phyloP scores from a whole-genome alignment of 2,329 filamentous ascomycete species.

The Ophiocordyceps camponoti-rufipedis region DNA sequence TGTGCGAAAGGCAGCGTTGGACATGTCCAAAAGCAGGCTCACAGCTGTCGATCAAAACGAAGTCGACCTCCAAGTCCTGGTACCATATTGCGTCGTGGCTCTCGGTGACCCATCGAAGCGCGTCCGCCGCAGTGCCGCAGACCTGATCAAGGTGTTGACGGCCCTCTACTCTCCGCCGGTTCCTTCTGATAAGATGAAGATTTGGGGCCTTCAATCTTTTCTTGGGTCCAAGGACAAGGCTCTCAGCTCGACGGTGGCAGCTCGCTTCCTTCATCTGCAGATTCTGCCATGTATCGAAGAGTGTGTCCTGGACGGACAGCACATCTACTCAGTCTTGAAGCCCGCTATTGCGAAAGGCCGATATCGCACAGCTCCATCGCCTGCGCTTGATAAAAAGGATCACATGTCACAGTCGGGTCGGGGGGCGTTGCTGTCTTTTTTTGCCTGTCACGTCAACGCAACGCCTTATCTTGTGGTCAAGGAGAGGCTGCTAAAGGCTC shows the following conservation, averaged over 20 bases:
- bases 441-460: slow-evolving; percentile 52
- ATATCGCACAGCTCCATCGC: slow-evolving; percentile 13
- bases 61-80: slow-evolving; percentile 55
- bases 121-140: slow-evolving; percentile 58
- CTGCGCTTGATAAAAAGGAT: slow-evolving; percentile 29
- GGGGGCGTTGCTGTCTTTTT: slow-evolving; percentile 47
- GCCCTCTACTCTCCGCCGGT: slow-evolving; percentile 22
- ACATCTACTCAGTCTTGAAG: slow-evolving; percentile 46
- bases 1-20: slow-evolving; percentile 50
- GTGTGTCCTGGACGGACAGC: slow-evolving; percentile 59
- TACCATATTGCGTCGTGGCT: slow-evolving; percentile 66
- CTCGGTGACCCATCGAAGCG: slow-evolving; percentile 59
- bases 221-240: slow-evolving; percentile 39
- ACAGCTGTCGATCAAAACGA: slow-evolving; percentile 27
- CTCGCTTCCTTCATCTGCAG: slow-evolving; percentile 44
- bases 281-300: slow-evolving; percentile 70
- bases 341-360: slow-evolving; percentile 21
- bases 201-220: slow-evolving; percentile 45
- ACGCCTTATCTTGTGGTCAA: slow-evolving; percentile 56
- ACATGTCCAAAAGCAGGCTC: slow-evolving; percentile 39
- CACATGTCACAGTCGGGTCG: slow-evolving; percentile 43
- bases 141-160: slow-evolving; percentile 41
- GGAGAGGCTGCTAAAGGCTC: slow-evolving; percentile 47
- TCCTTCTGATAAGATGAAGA: slow-evolving; percentile 19
- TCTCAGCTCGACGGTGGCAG: slow-evolving; percentile 37